Base-by-base conservation (phyloP, 768 basidiomycete species). In the Hebeloma cylindrosporum region DNA sequence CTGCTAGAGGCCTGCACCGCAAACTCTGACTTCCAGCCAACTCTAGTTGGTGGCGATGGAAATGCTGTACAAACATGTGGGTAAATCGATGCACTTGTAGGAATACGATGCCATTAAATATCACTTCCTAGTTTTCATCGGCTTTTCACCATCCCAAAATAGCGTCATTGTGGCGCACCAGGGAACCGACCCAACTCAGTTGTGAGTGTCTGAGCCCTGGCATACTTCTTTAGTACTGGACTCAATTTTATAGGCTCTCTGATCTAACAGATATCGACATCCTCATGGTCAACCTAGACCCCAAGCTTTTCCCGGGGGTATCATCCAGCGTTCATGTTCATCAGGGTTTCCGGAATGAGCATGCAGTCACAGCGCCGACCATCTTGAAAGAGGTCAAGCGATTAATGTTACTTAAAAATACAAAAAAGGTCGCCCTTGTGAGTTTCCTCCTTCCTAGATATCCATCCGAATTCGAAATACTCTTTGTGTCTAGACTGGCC, bases 131-230 rank as follows among this genome's bases (percentile, higher is more conserved):
- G 79, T 65, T 51, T 81, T 72, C 52, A 78, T 82, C 14, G 81
- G 82, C 5, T 80, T 74, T 51, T 80, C 77, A 68, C 73, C 74
- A 1, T 49, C 63, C 5, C 61, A 74, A 47, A 67, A 73, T 43
- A 66, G 78, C 2, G 69, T 82, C 27, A 70, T 83, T n/a, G 78
- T 83, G 6, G 75, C 74, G 1, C 81, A 82, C 50, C 68, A 83
- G 55, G 82, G 82, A 11, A 83, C 82, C 4, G 77, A 83, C 47
- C 77, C 80, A 5, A 71, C 64, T 0, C 58, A 76, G 45, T 52
- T 83, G 80, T 81, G 51, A 59, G 71, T 43, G 7, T n/a, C n/a
- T n/a, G n/a, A n/a, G n/a, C n/a, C n/a, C n/a, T n/a, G n/a, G n/a
- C n/a, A n/a, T n/a, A n/a, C n/a, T n/a, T n/a, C n/a, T n/a, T n/a